Percentiles rank a stretch among this genome's conserved stretches.
Evolutionary conservation across 768 basidiomycete genomes (phyloP).

Genomic region (Epithele typhae): DNA sequence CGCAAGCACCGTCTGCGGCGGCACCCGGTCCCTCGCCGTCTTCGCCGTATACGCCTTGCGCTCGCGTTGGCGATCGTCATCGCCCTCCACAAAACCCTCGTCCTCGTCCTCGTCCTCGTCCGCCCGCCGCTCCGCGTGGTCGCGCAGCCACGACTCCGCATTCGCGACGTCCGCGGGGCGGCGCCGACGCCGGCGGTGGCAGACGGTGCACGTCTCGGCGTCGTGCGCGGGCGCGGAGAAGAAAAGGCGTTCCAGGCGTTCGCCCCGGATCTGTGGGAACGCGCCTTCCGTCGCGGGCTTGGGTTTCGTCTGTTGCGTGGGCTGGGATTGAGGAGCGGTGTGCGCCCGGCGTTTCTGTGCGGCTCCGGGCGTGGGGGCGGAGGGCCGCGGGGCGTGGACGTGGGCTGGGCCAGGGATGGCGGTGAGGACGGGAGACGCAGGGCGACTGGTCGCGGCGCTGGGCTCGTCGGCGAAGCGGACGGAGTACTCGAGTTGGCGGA

Average conservation of each 20-base stretch:
- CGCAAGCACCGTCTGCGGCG: constrained; percentile 84
- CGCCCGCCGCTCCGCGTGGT: neutral
- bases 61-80: constrained; percentile 30
- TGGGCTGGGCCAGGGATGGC: neutral
- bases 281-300: no score
- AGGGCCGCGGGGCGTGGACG: constrained; percentile 22
- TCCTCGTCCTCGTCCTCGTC: constrained; percentile 30
- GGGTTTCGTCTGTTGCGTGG: no score
- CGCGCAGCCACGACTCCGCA: constrained; percentile 22
- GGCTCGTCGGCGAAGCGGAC: constrained; percentile 2
- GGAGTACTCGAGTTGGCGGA: constrained; percentile 1
- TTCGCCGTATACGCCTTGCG: constrained; percentile 10
- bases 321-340: neutral
- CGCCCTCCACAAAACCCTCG: constrained; percentile 46
- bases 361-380: constrained; percentile 34
- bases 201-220: constrained; percentile 61
- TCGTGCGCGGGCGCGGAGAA: constrained; percentile 79
- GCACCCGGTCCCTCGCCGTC: constrained; percentile 32
- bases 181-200: constrained; percentile 43
- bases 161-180: constrained; percentile 7
- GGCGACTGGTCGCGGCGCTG: neutral
- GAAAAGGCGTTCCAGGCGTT: constrained; percentile 74
- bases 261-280: constrained; percentile 82
- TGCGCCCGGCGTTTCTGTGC: constrained; percentile 8
- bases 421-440: constrained; percentile 2